These are phyloP conservation scores for Pythium guiyangense DNA, from an alignment of 352 stramenopile species.

Conservation along the genomic window DNA sequence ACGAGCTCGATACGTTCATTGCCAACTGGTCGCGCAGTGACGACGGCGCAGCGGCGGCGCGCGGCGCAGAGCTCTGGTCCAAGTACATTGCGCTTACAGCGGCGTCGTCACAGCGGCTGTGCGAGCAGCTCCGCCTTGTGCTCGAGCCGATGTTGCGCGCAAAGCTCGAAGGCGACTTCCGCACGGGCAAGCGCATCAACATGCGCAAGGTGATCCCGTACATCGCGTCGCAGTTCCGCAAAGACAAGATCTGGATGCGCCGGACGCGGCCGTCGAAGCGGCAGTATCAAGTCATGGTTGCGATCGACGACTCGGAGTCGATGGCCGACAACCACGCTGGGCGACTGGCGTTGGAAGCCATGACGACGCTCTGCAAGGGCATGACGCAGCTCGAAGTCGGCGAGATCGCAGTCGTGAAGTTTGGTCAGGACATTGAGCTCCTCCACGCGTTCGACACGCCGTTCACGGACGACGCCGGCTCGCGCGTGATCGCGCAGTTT, in stretches of 20 bases:
- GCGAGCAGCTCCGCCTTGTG: constrained; percentile 98
- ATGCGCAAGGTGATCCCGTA: constrained; percentile 99
- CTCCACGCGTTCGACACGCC: constrained; percentile 96
- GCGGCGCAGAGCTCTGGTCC: constrained; percentile 85
- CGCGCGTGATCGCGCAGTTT: constrained; percentile 93
- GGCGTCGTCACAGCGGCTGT: constrained; percentile 92
- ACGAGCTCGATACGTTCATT: constrained; percentile 79
- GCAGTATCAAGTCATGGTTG: constrained; percentile 98
- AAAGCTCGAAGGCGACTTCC: constrained; percentile 98
- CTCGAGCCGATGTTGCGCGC: constrained; percentile 97
- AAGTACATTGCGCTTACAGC: constrained; percentile 92
- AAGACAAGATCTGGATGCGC: constrained; percentile 99
- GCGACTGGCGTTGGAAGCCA: constrained; percentile 93
- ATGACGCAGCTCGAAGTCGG: constrained; percentile 98
- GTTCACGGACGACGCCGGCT: constrained; percentile 96
- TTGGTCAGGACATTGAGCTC: constrained; percentile 96
- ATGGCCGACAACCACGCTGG: constrained; percentile 97
- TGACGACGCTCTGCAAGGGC: constrained; percentile 96
- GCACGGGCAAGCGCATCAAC: constrained; percentile 99
- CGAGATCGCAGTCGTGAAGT: constrained; percentile 91
- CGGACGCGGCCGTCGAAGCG: constrained; percentile 98
- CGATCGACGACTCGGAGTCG: constrained; percentile 99
- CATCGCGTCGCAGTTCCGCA: constrained; percentile 99
- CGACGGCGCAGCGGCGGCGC: constrained; percentile 27
- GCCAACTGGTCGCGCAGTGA: constrained; percentile 47